Percentiles rank a stretch among this genome's conserved stretches.
Evolutionary conservation across 202 grass and related monocot species (phyloP).

Genomic region (Panicum hallii): DNA sequence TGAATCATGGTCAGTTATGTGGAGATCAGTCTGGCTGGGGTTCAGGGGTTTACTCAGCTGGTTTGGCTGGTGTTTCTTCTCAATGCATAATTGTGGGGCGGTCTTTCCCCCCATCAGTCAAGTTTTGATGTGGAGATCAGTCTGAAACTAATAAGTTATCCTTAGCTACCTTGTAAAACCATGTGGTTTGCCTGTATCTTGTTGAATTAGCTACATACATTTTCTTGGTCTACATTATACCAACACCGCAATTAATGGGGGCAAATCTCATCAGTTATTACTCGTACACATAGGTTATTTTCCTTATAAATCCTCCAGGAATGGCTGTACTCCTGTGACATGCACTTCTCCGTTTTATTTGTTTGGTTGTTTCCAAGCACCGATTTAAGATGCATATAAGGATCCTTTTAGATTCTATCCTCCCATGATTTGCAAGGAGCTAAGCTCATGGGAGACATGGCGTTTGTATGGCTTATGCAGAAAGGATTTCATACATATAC

Average conservation of each 20-base stretch:
- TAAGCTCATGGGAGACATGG: not conserved
- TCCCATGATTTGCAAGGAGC: slow-evolving; percentile 19
- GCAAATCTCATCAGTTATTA: not conserved
- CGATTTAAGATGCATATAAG: not conserved
- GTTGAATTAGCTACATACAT: not conserved
- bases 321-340: slow-evolving; percentile 3
- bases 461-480: not conserved
- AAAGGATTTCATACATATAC: not conserved
- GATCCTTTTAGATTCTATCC: not conserved
- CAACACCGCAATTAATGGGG: not conserved
- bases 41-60: not conserved
- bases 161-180: not conserved
- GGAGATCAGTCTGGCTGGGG: not conserved
- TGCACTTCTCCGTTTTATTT: not conserved
- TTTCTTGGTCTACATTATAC: not conserved
- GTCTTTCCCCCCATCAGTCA: not conserved
- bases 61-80: not conserved
- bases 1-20: not conserved
- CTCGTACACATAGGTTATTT: not conserved
- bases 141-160: not conserved
- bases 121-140: slow-evolving; percentile 3
- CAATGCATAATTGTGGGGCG: too few relatives aligned
- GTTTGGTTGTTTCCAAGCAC: not conserved
- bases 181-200: not conserved
- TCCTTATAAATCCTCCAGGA: not conserved